These are phyloP conservation scores for Aspergillus novoparasiticus DNA, from an alignment of 2,329 filamentous ascomycete genomes.

Conservation along the genomic window DNA sequence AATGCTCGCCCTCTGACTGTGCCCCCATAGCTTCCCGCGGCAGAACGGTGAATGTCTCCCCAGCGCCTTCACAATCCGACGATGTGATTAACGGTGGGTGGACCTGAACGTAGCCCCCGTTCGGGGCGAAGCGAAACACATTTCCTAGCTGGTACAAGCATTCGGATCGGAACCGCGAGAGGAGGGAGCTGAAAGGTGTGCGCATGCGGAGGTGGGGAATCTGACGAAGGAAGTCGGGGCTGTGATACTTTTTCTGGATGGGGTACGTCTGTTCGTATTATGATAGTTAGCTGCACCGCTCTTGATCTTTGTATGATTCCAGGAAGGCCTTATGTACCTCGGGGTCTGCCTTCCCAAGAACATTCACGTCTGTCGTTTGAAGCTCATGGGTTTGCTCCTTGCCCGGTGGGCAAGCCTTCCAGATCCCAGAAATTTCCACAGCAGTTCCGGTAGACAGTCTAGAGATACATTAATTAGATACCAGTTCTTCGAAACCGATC, in stretches of 20 bases:
- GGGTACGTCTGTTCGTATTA: constrained; percentile 70
- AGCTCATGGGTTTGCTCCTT: constrained; percentile 78
- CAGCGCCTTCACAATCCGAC: constrained; percentile 94
- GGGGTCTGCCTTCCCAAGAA: constrained; percentile 78
- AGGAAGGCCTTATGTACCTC: constrained; percentile 58
- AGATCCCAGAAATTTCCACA: constrained; percentile 74
- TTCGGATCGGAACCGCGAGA: constrained; percentile 82
- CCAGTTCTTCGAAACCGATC: neutral
- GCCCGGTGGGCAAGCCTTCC: constrained; percentile 69
- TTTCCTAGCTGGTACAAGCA: constrained; percentile 71
- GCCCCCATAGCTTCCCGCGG: constrained; percentile 41
- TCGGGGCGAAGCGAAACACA: constrained; percentile 68
- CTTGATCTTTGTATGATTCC: neutral
- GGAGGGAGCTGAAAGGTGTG: constrained; percentile 75
- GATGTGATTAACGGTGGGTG: constrained; percentile 95
- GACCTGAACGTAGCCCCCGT: constrained; percentile 66
- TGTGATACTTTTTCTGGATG: constrained; percentile 95
- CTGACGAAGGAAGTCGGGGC: constrained; percentile 81
- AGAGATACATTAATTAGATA: constrained; percentile 21
- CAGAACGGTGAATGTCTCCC: constrained; percentile 81
- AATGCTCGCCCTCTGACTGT: constrained; percentile 53
- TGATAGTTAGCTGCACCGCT: neutral
- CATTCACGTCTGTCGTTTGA: constrained; percentile 67
- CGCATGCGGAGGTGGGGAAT: constrained; percentile 85
- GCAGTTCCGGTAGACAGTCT: constrained; percentile 83